Conservation (phyloP, 177 flowering plant genomes). For the Vitis hybrid region DNA sequence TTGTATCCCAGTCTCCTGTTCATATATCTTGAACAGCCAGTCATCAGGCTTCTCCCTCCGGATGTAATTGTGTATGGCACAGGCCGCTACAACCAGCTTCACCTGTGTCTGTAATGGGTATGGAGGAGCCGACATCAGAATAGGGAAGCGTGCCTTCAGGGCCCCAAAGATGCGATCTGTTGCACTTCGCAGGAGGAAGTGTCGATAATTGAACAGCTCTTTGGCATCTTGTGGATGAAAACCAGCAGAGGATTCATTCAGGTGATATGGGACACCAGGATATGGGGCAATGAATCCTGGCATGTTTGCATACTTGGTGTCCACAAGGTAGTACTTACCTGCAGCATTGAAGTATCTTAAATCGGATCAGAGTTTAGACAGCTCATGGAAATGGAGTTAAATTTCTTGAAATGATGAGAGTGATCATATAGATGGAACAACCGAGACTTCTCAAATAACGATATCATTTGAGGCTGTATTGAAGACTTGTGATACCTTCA, state of each 20-base stretch:
- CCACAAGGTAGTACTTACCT: constrained; percentile 69
- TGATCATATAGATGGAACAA: neutral
- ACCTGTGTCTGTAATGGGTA: constrained; percentile 65
- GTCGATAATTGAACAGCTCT: constrained; percentile 62
- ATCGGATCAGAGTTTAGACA: neutral
- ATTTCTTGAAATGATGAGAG: neutral
- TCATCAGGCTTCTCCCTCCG: constrained; percentile 50
- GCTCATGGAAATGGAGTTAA: neutral
- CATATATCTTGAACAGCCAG: constrained; percentile 40
- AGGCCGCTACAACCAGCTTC: constrained; percentile 61
- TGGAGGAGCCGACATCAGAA: constrained; percentile 51
- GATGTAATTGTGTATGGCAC: constrained; percentile 60
- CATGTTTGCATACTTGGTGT: constrained; percentile 44
- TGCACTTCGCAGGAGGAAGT: constrained; percentile 34
- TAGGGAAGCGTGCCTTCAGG: constrained; percentile 59
- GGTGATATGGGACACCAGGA: constrained; percentile 28
- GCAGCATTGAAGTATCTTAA: constrained; percentile 11
- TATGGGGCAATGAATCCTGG: constrained; percentile 65
- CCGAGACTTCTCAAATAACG: neutral
- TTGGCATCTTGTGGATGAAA: constrained; percentile 46
- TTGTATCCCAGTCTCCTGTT: constrained; percentile 15
- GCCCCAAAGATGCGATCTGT: constrained; percentile 44
- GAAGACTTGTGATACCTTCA: constrained; percentile 37
- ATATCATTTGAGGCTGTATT: neutral
- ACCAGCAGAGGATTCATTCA: constrained; percentile 27